Conservation (phyloP, 192 early-diverging fungal genomes). For the Coemansia pectinata region DNA sequence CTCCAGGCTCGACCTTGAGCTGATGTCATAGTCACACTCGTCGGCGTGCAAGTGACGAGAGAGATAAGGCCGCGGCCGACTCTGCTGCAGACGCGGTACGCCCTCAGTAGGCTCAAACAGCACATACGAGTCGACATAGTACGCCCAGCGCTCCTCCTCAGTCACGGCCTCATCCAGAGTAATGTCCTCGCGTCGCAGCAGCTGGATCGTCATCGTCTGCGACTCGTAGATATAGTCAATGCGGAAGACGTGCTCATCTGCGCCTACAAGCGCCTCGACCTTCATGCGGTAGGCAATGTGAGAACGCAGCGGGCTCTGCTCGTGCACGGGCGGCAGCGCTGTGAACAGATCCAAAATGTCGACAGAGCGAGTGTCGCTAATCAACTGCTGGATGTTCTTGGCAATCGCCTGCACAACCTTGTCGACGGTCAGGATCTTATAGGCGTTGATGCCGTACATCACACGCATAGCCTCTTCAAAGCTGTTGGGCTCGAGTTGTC, state of each 20-base stretch:
- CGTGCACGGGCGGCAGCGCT: constrained; percentile 46
- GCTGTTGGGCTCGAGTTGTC: constrained; percentile 72
- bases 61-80: constrained; percentile 70
- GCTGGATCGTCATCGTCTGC: constrained; percentile 78
- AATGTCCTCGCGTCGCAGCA: constrained; percentile 87
- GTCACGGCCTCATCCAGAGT: constrained; percentile 77
- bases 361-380: constrained; percentile 65
- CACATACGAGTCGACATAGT: constrained; percentile 95
- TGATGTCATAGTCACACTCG: constrained; percentile 59
- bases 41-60: constrained; percentile 56
- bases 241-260: constrained; percentile 79
- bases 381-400: constrained; percentile 75
- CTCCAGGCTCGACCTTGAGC: constrained; percentile 79
- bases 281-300: constrained; percentile 74
- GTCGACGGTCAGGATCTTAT: constrained; percentile 87
- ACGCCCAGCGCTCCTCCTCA: constrained; percentile 90
- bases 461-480: constrained; percentile 89
- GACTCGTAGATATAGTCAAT: constrained; percentile 70
- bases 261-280: constrained; percentile 66
- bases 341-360: constrained; percentile 70
- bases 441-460: constrained; percentile 89
- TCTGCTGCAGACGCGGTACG: constrained; percentile 58
- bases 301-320: constrained; percentile 61
- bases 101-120: constrained; percentile 82
- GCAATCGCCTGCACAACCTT: constrained; percentile 78